Conservation (phyloP, 73 alveolate species). For the Stentor roeselii region DNA sequence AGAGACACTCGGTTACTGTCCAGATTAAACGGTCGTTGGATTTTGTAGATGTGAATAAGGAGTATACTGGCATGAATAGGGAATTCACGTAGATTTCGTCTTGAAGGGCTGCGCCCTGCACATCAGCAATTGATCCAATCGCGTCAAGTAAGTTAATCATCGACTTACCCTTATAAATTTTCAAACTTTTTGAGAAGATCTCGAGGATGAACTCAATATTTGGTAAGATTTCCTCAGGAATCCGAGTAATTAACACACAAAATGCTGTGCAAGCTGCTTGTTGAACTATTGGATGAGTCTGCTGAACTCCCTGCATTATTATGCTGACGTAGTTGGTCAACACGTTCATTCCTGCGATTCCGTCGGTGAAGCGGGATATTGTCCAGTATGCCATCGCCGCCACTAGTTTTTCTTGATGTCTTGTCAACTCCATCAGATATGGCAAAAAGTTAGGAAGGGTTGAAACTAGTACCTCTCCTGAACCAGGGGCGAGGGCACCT, state of each 20-base stretch:
- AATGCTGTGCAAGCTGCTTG: slow-evolving; percentile 21
- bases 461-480: background rate
- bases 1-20: background rate
- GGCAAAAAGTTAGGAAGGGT: background rate
- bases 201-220: background rate
- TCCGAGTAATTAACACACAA: background rate
- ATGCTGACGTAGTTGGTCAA: background rate
- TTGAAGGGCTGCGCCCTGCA: background rate
- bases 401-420: background rate
- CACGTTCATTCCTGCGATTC: background rate
- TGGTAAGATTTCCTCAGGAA: background rate
- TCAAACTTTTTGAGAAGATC: background rate
- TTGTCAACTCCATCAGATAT: background rate
- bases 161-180: background rate
- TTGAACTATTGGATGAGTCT: background rate
- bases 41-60: background rate
- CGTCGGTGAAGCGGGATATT: slow-evolving; percentile 8
- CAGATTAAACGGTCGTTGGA: background rate
- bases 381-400: slow-evolving; percentile 8
- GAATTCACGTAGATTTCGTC: background rate
- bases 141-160: background rate
- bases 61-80: background rate
- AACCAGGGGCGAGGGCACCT: slow-evolving; percentile 14
- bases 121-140: slow-evolving; percentile 13
- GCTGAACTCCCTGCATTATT: background rate